Evolutionary conservation across 306 rosid species (phyloP), one percentile per base, ranked within the genome.

Genomic region (Malus asiatica): DNA sequence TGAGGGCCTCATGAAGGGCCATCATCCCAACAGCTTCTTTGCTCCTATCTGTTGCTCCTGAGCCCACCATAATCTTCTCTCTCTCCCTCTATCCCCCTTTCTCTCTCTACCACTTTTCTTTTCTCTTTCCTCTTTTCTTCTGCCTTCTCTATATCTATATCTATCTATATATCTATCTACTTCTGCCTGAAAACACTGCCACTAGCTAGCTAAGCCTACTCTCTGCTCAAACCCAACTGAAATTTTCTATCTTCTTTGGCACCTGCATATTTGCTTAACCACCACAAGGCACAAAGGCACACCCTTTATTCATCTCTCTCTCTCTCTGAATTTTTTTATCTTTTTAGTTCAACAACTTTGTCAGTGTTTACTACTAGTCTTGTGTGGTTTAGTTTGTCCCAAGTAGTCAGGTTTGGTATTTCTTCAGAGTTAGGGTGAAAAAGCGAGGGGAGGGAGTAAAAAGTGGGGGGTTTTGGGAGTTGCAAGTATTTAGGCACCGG

Each of bases 1-100:
- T 88, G 84, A 96, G 99, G 90, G 99, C 91, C 97, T 96, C 99
- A 82, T 96, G 99, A 89, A 96, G 98, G 84, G 99, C 99, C 99
- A 96, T 96, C 99, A 96, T 96, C 87, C 98, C 99, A 77, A 93
- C 97, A 79, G 99, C 99, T 83, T 96, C 99, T 88, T 93, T 96
- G 96, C 98, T 90, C 85, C 99, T 90, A 86, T 93, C 98, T 87
- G 91, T 73, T 84, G 82, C 86, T 85, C 96, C 99, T 87, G 99
- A 92, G 91, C 99, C 99, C 99, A 93, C 99, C 99, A 96, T 51
- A 51, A 51, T 16, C 55, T 51, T 15, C 20, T 48, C 53, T 95
- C 80, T 92, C 86, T 84, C 20, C 78, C 83, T 77, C 77, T 72
- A 66, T 64, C 75, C 61, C 81, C 78, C 75, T 72, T 76, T 81